phyloP scores from a whole-genome alignment of 1,284 basidiomycete species.

The Moniliella sp. region DNA sequence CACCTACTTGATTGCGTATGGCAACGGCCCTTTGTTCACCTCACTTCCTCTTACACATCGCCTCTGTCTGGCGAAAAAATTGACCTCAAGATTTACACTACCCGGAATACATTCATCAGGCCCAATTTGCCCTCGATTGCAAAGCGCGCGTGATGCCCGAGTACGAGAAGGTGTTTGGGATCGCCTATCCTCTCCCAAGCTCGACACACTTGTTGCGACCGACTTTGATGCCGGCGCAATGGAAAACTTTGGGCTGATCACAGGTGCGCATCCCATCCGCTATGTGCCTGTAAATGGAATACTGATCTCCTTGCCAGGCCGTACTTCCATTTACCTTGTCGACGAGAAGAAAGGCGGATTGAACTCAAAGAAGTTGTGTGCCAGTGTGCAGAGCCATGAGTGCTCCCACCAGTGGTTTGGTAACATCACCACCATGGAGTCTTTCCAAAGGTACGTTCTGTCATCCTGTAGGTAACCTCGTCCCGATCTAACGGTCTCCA shows the following conservation, averaged over 20 bases:
- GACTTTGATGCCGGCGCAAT: conserved; percentile 83
- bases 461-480: too few relatives aligned
- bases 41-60: conserved; percentile 57
- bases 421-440: conserved; percentile 73
- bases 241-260: conserved; percentile 79
- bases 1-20: conserved; percentile 73
- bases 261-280: too few relatives aligned
- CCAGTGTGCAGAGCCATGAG: conserved; percentile 59
- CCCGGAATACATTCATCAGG: conserved; percentile 63
- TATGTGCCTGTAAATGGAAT: too few relatives aligned
- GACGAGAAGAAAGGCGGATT: conserved; percentile 58
- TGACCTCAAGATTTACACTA: conserved; percentile 62
- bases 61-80: conserved; percentile 60
- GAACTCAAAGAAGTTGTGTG: conserved; percentile 56
- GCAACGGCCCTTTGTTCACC: conserved; percentile 58
- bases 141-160: conserved; percentile 64
- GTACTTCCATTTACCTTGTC: conserved; percentile 60
- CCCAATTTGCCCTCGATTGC: conserved; percentile 58
- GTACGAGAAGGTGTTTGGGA: conserved; percentile 73
- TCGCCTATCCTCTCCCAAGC: conserved; percentile 77
- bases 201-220: conserved; percentile 33
- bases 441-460: too few relatives aligned
- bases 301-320: too few relatives aligned
- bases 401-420: conserved; percentile 46
- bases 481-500: neutral